phyloP scores from a whole-genome alignment of 225 moss, liverwort and hornwort genomes.

The Lunularia cruciata region DNA sequence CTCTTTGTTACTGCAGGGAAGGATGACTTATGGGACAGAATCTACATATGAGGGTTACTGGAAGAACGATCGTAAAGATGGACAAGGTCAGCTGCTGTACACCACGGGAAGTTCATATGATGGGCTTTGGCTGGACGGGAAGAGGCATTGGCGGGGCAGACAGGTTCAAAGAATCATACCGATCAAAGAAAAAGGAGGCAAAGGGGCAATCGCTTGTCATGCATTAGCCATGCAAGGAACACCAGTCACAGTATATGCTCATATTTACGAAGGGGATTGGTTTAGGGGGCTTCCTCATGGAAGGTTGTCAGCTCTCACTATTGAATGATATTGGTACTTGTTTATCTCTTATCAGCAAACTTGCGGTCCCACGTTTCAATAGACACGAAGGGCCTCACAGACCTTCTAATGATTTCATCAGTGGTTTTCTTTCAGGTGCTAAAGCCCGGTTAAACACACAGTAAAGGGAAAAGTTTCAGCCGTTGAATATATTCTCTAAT shows the following conservation, averaged over 20 bases:
- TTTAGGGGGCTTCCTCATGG: constrained; percentile 45
- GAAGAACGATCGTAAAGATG: constrained; percentile 45
- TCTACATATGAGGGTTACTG: constrained; percentile 44
- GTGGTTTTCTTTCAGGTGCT: too few species aligned
- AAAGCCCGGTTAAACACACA: too few species aligned
- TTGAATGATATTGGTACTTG: constrained; percentile 29
- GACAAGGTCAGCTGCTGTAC: constrained; percentile 32
- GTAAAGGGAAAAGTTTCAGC: too few species aligned
- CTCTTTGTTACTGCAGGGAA: constrained; percentile 30
- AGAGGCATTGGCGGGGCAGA: constrained; percentile 40
- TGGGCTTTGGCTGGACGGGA: constrained; percentile 41
- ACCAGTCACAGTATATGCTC: constrained; percentile 39
- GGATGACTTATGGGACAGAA: constrained; percentile 33
- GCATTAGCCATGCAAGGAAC: constrained; percentile 34
- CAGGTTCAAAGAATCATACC: constrained; percentile 39
- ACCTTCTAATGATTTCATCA: too few species aligned
- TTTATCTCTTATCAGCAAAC: constrained; percentile 26
- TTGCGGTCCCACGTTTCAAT: neutral
- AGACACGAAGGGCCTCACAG: too few species aligned
- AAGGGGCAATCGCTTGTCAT: constrained; percentile 30
- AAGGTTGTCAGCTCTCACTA: constrained; percentile 45
- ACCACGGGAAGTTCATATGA: constrained; percentile 35
- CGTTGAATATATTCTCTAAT: too few species aligned
- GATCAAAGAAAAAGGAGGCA: constrained; percentile 20
- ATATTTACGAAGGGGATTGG: constrained; percentile 48